These are phyloP conservation scores for Salix arbutifolia DNA, from an alignment of 345 rosid species.

Conservation along the genomic window DNA sequence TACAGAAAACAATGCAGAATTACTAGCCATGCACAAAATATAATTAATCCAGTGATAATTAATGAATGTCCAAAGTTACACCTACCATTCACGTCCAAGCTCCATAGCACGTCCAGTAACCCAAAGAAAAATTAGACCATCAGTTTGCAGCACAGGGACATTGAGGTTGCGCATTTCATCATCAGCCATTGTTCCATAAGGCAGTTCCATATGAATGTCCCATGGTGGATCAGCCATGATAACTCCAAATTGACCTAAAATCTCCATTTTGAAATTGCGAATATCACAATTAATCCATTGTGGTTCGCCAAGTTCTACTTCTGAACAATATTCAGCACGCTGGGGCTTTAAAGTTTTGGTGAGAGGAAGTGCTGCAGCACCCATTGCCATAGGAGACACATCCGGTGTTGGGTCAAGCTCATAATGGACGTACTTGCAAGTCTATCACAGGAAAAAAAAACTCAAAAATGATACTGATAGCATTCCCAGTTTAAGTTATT, in stretches of 20 bases:
- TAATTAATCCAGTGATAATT: background rate
- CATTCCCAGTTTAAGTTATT: conserved; percentile 6
- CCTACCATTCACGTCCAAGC: conserved; percentile 97
- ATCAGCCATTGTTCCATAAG: conserved; percentile 99
- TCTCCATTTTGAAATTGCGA: conserved; percentile 86
- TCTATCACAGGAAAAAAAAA: conserved; percentile 38
- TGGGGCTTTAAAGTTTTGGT: conserved; percentile 70
- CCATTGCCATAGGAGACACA: conserved; percentile 49
- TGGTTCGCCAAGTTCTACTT: conserved; percentile 95
- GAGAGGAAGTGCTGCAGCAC: conserved; percentile 43
- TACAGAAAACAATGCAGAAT: background rate
- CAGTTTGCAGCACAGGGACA: conserved; percentile 98
- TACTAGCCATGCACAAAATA: background rate
- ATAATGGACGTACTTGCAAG: conserved; percentile 97
- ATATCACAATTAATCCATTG: conserved; percentile 98
- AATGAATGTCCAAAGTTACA: background rate
- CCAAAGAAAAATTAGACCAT: conserved; percentile 96
- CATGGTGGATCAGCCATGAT: conserved; percentile 99
- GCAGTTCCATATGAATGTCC: conserved; percentile 99
- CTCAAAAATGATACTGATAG: background rate
- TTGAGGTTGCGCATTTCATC: conserved; percentile 98
- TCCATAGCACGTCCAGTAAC: conserved; percentile 99
- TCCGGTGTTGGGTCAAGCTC: conserved; percentile 92
- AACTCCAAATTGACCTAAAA: conserved; percentile 92
- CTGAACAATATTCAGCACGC: conserved; percentile 94